Evolutionary conservation across 2,329 filamentous ascomycete species (phyloP).

Genomic region (Ophiognomonia clavigignenti-juglandacearum): DNA sequence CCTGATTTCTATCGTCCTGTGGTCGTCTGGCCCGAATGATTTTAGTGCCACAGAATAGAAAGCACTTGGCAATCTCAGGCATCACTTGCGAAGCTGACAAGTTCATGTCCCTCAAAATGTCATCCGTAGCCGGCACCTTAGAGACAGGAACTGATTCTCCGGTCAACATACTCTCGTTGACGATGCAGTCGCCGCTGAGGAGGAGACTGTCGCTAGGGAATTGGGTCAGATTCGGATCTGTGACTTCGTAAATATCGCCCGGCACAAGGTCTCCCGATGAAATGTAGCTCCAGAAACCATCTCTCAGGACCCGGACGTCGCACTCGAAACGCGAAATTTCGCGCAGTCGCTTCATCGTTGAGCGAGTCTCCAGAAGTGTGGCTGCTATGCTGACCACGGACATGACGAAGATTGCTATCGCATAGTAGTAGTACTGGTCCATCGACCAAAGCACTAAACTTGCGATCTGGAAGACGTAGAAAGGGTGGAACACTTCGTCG

Average conservation of each 20-base stretch:
- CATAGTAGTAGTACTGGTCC: constrained; percentile 98
- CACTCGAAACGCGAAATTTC: constrained; percentile 95
- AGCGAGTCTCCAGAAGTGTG: constrained; percentile 83
- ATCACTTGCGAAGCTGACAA: constrained; percentile 77
- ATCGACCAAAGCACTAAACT: constrained; percentile 92
- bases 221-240: constrained; percentile 81
- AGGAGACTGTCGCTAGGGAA: constrained; percentile 91
- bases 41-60: constrained; percentile 92
- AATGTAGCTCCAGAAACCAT: constrained; percentile 91
- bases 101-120: constrained; percentile 71
- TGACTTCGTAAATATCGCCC: constrained; percentile 94
- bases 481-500: constrained; percentile 94
- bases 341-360: constrained; percentile 84
- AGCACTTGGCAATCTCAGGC: constrained; percentile 78
- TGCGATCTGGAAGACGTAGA: constrained; percentile 96
- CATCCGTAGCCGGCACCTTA: constrained; percentile 78
- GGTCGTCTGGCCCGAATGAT: constrained; percentile 87
- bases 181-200: constrained; percentile 91
- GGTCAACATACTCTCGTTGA: constrained; percentile 99
- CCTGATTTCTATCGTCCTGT: constrained; percentile 78
- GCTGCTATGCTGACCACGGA: constrained; percentile 88
- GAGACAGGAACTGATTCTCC: constrained; percentile 96
- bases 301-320: constrained; percentile 86
- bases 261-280: constrained; percentile 85
- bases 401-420: constrained; percentile 88